Evolutionary conservation across 164 flowering plant species (phyloP).

Genomic region (Dillenia suffruticosa): DNA sequence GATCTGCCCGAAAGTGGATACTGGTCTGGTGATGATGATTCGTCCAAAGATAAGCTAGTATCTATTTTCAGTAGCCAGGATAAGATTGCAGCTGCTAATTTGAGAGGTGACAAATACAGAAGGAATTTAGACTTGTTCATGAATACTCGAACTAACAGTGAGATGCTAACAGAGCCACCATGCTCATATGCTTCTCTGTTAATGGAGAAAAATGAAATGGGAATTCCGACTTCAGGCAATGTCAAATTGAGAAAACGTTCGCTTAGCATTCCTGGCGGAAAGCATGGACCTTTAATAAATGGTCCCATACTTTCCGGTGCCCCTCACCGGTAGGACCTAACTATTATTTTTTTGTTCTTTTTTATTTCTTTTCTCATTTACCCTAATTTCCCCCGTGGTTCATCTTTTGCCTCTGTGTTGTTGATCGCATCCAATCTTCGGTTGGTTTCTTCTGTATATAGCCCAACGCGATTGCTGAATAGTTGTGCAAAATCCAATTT

Average conservation of each 20-base stretch:
- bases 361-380: too few relatives aligned
- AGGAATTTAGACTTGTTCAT: conserved; percentile 50
- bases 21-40: conserved; percentile 59
- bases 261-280: conserved; percentile 65
- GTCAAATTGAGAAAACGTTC: conserved; percentile 52
- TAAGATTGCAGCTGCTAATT: not conserved
- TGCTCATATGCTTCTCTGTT: conserved; percentile 34
- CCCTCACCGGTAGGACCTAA: conserved; percentile 27
- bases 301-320: conserved; percentile 53
- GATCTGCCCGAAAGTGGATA: conserved; percentile 67
- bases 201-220: conserved; percentile 29
- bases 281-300: conserved; percentile 34
- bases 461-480: too few relatives aligned
- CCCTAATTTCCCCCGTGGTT: too few relatives aligned
- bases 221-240: conserved; percentile 19
- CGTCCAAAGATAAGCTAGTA: conserved; percentile 17
- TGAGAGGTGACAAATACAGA: conserved; percentile 25
- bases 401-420: too few relatives aligned
- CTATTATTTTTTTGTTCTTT: too few relatives aligned
- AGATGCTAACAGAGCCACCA: conserved; percentile 19
- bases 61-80: conserved; percentile 3
- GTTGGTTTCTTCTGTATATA: too few relatives aligned
- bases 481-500: too few relatives aligned
- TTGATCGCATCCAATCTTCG: too few relatives aligned
- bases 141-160: conserved; percentile 22